Percentiles rank a stretch among this genome's conserved stretches.
Evolutionary conservation across 2,329 filamentous ascomycete genomes (phyloP).

Genomic region (Fusarium cicatricum): DNA sequence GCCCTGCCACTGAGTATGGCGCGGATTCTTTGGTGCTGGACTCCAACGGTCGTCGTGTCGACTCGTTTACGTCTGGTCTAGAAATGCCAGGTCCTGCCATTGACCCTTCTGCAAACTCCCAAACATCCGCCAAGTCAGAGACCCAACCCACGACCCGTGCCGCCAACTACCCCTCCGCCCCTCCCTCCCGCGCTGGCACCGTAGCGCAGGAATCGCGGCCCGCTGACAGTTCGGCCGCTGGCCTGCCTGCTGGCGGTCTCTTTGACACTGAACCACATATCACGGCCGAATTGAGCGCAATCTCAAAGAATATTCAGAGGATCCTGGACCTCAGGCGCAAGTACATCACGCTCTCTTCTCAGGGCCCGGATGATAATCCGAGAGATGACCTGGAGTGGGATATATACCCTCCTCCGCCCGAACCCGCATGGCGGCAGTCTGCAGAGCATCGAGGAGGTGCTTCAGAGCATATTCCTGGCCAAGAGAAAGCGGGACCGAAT

Average conservation of each 20-base stretch:
- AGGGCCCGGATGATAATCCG: conserved; percentile 84
- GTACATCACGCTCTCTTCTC: conserved; percentile 86
- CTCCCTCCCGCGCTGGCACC: conserved; percentile 11
- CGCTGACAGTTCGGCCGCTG: conserved; percentile 32
- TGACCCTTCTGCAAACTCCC: conserved; percentile 19
- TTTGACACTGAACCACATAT: conserved; percentile 80
- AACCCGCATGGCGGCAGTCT: conserved; percentile 77
- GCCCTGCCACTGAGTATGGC: conserved; percentile 48
- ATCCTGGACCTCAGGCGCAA: conserved; percentile 88
- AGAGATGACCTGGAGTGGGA: conserved; percentile 84
- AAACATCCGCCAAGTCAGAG: conserved; percentile 22
- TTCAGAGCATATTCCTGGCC: conserved; percentile 28
- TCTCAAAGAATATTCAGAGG: conserved; percentile 90
- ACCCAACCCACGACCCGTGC: conserved; percentile 14
- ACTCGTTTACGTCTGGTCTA: conserved; percentile 47
- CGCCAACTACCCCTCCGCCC: conserved; percentile 9
- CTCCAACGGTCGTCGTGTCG: conserved; percentile 36
- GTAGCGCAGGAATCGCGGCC: conserved; percentile 18
- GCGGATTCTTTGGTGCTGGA: conserved; percentile 48
- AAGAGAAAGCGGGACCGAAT: conserved; percentile 28
- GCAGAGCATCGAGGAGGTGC: conserved; percentile 22
- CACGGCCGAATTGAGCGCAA: conserved; percentile 81
- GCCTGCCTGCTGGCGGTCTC: conserved; percentile 56
- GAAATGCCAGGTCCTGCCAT: conserved; percentile 42
- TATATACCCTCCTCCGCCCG: conserved; percentile 90